These are phyloP conservation scores for Kregervanrija fluxuum DNA, from an alignment of 805 yeast species.

Conservation along the genomic window DNA sequence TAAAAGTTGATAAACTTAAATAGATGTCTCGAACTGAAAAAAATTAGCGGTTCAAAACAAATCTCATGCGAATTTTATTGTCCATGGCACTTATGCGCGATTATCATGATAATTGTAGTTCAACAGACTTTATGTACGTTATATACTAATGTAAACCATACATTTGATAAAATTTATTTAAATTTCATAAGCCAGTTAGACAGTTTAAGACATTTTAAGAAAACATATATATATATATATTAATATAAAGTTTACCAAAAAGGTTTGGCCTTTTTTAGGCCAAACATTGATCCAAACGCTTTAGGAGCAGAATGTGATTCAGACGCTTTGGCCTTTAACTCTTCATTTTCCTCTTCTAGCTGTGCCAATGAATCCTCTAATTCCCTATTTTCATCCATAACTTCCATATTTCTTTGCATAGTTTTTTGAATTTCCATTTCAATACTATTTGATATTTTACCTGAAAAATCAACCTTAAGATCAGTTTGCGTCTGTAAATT, in stretches of 20 bases:
- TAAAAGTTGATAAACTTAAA: too few species aligned
- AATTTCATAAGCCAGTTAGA: too few species aligned
- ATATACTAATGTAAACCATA: too few species aligned
- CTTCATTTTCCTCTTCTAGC: constrained; percentile 32
- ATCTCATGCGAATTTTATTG: too few species aligned
- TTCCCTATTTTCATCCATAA: constrained; percentile 54
- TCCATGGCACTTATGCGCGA: too few species aligned
- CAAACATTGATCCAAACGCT: constrained; percentile 14
- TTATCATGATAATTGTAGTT: too few species aligned
- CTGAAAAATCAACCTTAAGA: constrained; percentile 20
- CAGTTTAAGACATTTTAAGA: too few species aligned
- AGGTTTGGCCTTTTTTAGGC: constrained; percentile 8
- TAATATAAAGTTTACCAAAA: constrained; percentile 8
- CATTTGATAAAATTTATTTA: too few species aligned
- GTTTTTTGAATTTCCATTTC: constrained; percentile 50
- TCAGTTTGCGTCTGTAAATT: constrained; percentile 26
- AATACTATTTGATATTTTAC: constrained; percentile 25
- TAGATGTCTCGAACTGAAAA: too few species aligned
- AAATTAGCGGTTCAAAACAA: too few species aligned
- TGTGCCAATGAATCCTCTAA: constrained; percentile 45
- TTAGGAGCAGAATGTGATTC: constrained; percentile 4
- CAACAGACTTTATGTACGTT: too few species aligned
- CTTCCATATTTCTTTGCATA: constrained; percentile 55
- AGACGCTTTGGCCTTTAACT: constrained; percentile 17
- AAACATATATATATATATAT: too few species aligned